These are phyloP conservation scores for Apiospora kogelbergensis DNA, from an alignment of 2,329 filamentous ascomycete species.

Conservation along the genomic window DNA sequence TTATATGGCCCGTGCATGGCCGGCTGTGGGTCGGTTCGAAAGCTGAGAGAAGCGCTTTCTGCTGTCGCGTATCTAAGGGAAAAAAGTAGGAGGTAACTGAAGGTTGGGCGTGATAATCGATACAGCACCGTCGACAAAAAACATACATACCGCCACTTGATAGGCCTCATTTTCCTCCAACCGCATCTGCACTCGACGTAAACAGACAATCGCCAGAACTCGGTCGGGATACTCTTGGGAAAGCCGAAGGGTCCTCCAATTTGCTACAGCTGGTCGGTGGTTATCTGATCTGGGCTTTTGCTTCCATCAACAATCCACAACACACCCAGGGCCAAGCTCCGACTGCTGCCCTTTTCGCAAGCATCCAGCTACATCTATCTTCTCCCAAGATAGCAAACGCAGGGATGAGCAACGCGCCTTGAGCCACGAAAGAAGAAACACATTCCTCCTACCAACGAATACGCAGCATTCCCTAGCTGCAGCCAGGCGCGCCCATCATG, in stretches of 20 bases:
- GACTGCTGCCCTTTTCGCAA: background rate
- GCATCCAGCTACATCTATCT: background rate
- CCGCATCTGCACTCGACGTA: background rate
- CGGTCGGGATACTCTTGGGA: background rate
- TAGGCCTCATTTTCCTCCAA: background rate
- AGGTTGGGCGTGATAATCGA: conserved; percentile 5
- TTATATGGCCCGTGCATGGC: background rate
- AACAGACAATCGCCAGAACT: background rate
- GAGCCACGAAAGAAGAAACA: conserved; percentile 6
- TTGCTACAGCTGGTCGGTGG: background rate
- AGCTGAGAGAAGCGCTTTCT: background rate
- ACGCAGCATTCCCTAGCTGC: conserved; percentile 15
- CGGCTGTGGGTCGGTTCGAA: background rate
- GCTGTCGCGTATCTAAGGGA: background rate
- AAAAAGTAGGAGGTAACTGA: background rate
- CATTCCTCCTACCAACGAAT: conserved; percentile 9
- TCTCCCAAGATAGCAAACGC: background rate
- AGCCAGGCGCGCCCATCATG: conserved; percentile 25
- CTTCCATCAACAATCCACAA: background rate
- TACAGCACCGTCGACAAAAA: background rate
- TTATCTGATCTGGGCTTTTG: background rate
- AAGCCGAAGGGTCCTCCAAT: background rate
- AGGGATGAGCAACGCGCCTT: conserved; percentile 8
- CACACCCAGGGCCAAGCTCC: background rate
- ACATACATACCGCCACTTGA: background rate